Base-by-base conservation (phyloP, 352 stramenopile species). In the Pythium angustatum region DNA sequence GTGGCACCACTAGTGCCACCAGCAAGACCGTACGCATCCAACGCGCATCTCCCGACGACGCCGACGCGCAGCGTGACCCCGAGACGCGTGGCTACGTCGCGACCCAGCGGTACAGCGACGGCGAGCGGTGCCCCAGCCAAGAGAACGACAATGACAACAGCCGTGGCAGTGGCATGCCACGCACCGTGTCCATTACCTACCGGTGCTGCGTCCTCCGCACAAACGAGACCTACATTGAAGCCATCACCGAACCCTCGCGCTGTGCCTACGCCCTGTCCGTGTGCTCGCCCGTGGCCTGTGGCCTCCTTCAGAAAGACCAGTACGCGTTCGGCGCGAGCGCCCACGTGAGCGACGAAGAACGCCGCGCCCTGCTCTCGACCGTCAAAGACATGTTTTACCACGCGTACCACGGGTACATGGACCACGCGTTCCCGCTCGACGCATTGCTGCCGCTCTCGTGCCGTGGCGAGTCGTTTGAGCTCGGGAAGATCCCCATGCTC, bases 361-460 rank as follows among this genome's bases (percentile, higher is more conserved):
- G 73, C 2, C 59, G 69, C 27, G 75, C 77, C 27, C 71, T 93
- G 30, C 71, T 71, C 2, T 62, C 72, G 36, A 95, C 80, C 5
- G 87, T 95, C 66, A 82, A 82, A 26, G 85, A 90, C 38, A 96
- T 97, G 88, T 96, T 96, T 52, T 94, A 95, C 58, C 90, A 97
- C 62, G 90, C 84, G 28, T 96, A 96, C 67, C 66, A 89, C 52
- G 85, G 82, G 3, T 97, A 97, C 67, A 77, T 96, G 67, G 69
- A 67, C 22, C 71, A 96, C 51, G 89, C 89, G 19, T 96, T 89
- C 62, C 88, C 87, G n/a, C 64, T 90, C 44, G 90, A 93, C 50
- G 84, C 88, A 43, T 72, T 97, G 47, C 41, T 83, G 52, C 87
- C 85, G 27, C 70, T 94, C 33, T 86, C 79, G 33, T 94, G 87